A percentile compares a stretch with the other conserved stretches of the same genome.
These are phyloP conservation scores for Colletotrichum tofieldiae DNA, from an alignment of 2,329 filamentous ascomycete species.

Conservation along the genomic window DNA sequence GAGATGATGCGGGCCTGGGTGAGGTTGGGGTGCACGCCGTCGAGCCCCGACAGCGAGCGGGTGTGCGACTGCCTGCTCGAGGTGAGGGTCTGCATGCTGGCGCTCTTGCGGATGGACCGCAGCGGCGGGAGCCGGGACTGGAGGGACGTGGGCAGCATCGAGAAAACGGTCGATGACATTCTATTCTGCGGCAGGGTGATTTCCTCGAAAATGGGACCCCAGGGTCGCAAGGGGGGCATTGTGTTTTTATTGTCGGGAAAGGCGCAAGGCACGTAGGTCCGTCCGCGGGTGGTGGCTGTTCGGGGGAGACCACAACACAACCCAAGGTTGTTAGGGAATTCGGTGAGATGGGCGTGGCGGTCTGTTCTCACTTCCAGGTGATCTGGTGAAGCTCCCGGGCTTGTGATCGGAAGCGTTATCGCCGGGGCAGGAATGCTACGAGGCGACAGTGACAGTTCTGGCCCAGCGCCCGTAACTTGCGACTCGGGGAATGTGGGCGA, in stretches of 20 bases:
- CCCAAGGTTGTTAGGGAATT: conserved; percentile 24
- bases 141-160: conserved; percentile 68
- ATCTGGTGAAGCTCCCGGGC: conserved; percentile 9
- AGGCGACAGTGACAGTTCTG: conserved; percentile 26
- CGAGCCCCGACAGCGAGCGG: conserved; percentile 38
- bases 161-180: conserved; percentile 65
- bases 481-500: conserved; percentile 27
- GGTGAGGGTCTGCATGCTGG: conserved; percentile 50
- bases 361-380: conserved; percentile 16
- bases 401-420: conserved; percentile 15
- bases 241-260: conserved; percentile 25
- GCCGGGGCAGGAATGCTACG: conserved; percentile 25
- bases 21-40: conserved; percentile 30
- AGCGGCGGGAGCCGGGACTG: conserved; percentile 67
- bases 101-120: conserved; percentile 62
- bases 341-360: conserved; percentile 30
- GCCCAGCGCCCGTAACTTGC: conserved; percentile 18
- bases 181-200: conserved; percentile 52
- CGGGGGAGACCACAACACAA: conserved; percentile 34
- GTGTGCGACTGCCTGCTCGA: conserved; percentile 34
- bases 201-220: conserved; percentile 47
- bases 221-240: conserved; percentile 42
- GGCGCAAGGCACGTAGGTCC: conserved; percentile 2
- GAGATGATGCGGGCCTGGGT: conserved; percentile 31
- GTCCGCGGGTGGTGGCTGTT: conserved; percentile 18